phyloP scores from a whole-genome alignment of 2,329 filamentous ascomycete genomes.

The Aspergillus fructus region DNA sequence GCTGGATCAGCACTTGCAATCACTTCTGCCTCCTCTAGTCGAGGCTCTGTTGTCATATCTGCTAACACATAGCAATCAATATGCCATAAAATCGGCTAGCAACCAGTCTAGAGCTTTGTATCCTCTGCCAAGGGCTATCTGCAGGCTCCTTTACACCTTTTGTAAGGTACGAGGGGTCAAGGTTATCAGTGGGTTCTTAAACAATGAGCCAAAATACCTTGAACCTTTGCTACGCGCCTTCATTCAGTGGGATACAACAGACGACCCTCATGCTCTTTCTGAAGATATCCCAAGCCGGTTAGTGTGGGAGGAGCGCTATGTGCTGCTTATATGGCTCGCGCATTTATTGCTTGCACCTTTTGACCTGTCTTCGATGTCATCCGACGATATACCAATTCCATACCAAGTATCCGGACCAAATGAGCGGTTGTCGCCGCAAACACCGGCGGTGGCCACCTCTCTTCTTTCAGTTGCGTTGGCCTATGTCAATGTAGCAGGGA shows the following conservation, averaged over 20 bases:
- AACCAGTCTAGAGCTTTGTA: slow-evolving; percentile 37
- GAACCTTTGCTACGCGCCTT: slow-evolving; percentile 76
- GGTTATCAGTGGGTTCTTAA: slow-evolving; percentile 85
- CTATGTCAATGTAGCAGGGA: slow-evolving; percentile 73
- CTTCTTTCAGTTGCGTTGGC: slow-evolving; percentile 69
- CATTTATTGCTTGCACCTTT: slow-evolving; percentile 84
- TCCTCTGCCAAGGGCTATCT: slow-evolving; percentile 69
- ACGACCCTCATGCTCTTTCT: slow-evolving; percentile 14
- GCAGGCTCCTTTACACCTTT: slow-evolving; percentile 78
- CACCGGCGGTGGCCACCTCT: slow-evolving; percentile 70
- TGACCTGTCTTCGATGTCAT: slow-evolving; percentile 81
- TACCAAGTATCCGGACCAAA: slow-evolving; percentile 31
- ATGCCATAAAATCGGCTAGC: slow-evolving; percentile 36
- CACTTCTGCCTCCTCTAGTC: slow-evolving; percentile 71
- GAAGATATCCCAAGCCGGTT: slow-evolving; percentile 41
- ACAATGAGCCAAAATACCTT: slow-evolving; percentile 82
- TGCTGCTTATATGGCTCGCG: slow-evolving; percentile 83
- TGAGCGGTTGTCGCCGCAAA: slow-evolving; percentile 52
- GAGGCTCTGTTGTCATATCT: slow-evolving; percentile 73
- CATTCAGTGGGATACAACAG: slow-evolving; percentile 54
- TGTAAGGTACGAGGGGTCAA: slow-evolving; percentile 95
- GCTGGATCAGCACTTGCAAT: slow-evolving; percentile 77
- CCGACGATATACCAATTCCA: slow-evolving; percentile 37
- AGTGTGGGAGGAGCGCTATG: slow-evolving; percentile 85
- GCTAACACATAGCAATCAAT: slow-evolving; percentile 39